These are phyloP conservation scores for Cordyceps militaris DNA, from an alignment of 2,329 filamentous ascomycete genomes.

Conservation along the genomic window DNA sequence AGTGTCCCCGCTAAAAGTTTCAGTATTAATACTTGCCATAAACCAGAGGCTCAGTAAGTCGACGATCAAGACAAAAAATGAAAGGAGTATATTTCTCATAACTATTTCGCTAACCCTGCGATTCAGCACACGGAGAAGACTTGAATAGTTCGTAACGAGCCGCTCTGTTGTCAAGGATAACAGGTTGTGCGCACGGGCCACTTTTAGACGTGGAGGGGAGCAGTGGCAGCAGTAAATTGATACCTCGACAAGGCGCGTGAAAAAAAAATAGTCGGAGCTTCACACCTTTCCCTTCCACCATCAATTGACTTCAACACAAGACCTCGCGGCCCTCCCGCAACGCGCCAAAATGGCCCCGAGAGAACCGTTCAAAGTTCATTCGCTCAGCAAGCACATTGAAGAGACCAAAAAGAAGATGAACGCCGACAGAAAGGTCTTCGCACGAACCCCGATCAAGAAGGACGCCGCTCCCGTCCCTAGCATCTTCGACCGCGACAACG, in stretches of 20 bases:
- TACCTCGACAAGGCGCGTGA: not conserved
- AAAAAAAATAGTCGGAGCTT: slow-evolving; percentile 1
- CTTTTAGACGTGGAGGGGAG: slow-evolving; percentile 8
- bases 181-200: slow-evolving; percentile 8
- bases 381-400: slow-evolving; percentile 31
- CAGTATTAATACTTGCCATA: too few species aligned
- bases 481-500: slow-evolving; percentile 26
- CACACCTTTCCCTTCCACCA: not conserved
- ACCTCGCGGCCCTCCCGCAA: not conserved
- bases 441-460: slow-evolving; percentile 23
- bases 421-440: slow-evolving; percentile 25
- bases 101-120: too few species aligned
- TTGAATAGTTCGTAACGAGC: not conserved
- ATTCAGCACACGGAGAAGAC: too few species aligned
- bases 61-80: too few species aligned
- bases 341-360: slow-evolving; percentile 30
- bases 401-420: slow-evolving; percentile 30
- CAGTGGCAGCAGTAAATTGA: too few species aligned
- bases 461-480: slow-evolving; percentile 17
- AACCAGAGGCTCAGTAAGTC: too few species aligned
- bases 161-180: not conserved
- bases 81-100: too few species aligned
- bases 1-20: not conserved
- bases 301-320: not conserved
- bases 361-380: slow-evolving; percentile 29